These are phyloP conservation scores for Solanum tarijense DNA, from an alignment of 257 asterid species.

Conservation along the genomic window DNA sequence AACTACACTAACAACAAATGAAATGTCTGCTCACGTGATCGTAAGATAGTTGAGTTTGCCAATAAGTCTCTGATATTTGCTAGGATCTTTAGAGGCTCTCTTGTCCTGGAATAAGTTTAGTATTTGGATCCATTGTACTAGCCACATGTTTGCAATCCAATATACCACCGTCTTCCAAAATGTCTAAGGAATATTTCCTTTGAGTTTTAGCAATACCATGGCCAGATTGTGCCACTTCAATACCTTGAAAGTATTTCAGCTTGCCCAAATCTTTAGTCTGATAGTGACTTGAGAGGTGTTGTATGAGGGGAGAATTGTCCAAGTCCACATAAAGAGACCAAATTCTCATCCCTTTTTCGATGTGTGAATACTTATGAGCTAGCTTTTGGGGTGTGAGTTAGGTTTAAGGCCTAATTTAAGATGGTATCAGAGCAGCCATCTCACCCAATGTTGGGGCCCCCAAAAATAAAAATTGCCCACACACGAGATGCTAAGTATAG, in stretches of 20 bases:
- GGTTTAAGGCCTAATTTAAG: not conserved
- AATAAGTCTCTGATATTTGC: not conserved
- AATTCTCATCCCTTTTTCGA: not conserved
- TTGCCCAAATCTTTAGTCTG: not conserved
- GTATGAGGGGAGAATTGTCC: not conserved
- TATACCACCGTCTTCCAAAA: not conserved
- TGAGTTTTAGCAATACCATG: not conserved
- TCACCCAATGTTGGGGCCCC: not conserved
- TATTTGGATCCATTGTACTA: not conserved
- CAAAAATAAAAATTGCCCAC: not conserved
- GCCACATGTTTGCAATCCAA: not conserved
- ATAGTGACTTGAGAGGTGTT: not conserved
- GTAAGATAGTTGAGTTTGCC: not conserved
- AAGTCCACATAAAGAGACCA: not conserved
- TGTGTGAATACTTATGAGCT: not conserved
- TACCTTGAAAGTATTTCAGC: not conserved
- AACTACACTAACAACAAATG: not conserved
- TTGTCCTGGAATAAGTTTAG: not conserved
- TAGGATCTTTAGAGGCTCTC: not conserved
- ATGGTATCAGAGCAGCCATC: not conserved
- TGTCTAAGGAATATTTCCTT: not conserved
- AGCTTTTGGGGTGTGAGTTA: not conserved
- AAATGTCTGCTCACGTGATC: not conserved
- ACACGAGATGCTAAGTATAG: not conserved
- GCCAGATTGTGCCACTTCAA: not conserved